phyloP scores from a whole-genome alignment of 768 basidiomycete species.

The Suillus decipiens region DNA sequence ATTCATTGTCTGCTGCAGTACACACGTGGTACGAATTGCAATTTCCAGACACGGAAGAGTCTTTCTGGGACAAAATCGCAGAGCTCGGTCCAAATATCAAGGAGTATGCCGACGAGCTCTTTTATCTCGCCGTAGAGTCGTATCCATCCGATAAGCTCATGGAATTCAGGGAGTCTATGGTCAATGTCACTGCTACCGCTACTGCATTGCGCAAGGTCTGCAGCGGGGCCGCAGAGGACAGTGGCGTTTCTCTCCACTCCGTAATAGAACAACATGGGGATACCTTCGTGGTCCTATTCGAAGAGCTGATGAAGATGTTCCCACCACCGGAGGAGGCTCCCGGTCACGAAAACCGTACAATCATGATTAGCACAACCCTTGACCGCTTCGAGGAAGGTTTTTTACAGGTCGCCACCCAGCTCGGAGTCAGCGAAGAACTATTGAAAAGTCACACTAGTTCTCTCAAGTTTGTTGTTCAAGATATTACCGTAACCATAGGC shows the following conservation, averaged over 20 bases:
- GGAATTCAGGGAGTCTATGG: background rate
- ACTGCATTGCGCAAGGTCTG: background rate
- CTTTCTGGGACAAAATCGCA: background rate
- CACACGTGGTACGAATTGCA: background rate
- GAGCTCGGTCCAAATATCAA: background rate
- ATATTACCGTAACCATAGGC: conserved; percentile 26
- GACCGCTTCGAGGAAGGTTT: conserved; percentile 28
- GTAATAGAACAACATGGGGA: conserved; percentile 22
- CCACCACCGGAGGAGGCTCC: conserved; percentile 32
- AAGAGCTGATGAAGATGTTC: conserved; percentile 28
- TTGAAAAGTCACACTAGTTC: conserved; percentile 22
- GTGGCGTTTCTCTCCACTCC: conserved; percentile 14
- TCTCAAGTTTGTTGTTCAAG: conserved; percentile 27
- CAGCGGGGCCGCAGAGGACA: background rate
- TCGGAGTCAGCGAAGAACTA: conserved; percentile 27
- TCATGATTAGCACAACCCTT: conserved; percentile 24
- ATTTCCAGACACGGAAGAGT: background rate
- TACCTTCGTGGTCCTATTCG: conserved; percentile 19
- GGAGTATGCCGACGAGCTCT: background rate
- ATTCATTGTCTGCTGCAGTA: conserved; percentile 1
- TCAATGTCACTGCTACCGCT: background rate
- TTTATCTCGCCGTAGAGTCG: background rate
- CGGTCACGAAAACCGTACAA: conserved; percentile 27
- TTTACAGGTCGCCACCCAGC: conserved; percentile 22
- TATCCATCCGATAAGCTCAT: background rate